Evolutionary conservation across 306 rosid species (phyloP), one percentile per base, ranked within the genome.

Genomic region (Cucumis cinereus): DNA sequence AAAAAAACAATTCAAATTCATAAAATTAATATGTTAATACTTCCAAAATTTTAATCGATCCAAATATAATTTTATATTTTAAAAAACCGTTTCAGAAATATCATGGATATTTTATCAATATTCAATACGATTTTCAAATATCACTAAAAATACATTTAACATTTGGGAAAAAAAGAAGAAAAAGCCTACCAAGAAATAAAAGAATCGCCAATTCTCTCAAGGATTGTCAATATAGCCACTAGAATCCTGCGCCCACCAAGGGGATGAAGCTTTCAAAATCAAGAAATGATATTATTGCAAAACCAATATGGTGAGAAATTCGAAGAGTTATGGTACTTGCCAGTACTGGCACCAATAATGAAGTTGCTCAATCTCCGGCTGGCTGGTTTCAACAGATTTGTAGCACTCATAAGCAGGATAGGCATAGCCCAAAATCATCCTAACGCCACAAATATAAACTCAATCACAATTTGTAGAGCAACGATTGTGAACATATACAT

Each of bases 281-380:
- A 57, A 40, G 20, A 28, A 17, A 64, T 10, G 26, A n/a, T 52
- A 35, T 59, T 30, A 45, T 17, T 12, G 23, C 1, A 23, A 45
- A 69, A 14, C 22, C 23, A 62, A 33, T 33, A 45, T 43, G 56
- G 14, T 38, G n/a, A 3, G 16, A 57, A 35, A 35, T 9, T 53
- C 62, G 41, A 35, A 14, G 54, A 76, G 57, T 23, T 8, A 0
- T 43, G 57, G 11, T 7, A 49, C 53, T 75, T 88, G 90, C 98
- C 98, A 93, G 69, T 93, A 93, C 79, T 93, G 93, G 86, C 98
- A 93, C 98, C 97, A 93, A 78, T 89, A 93, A 79, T 84, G 92
- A 77, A 93, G 97, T 26, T 88, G 89, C 71, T 91, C 92, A 38
- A 93, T 91, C 82, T 91, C 93, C 3, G 98, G 92, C 82, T 78